A percentile compares a stretch with the other conserved stretches of the same genome.
Conservation (phyloP, 2,329 filamentous ascomycete genomes). For the Trichoderma hamatum region DNA sequence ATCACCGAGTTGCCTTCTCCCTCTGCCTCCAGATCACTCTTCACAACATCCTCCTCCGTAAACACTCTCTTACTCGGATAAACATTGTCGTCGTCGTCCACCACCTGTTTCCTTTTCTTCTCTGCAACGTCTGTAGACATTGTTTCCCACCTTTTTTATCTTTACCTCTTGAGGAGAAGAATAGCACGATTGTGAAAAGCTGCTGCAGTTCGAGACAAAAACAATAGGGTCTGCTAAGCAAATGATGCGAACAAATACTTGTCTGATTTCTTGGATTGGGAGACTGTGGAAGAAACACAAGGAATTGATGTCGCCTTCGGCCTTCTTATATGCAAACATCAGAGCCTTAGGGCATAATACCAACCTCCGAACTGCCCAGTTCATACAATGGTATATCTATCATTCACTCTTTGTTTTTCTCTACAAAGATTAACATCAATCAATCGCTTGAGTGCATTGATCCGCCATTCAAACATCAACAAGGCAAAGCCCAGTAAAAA, state of each 20-base stretch:
- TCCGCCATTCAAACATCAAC: background rate
- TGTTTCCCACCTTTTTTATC: background rate
- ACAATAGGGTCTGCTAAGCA: background rate
- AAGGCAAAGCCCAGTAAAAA: background rate
- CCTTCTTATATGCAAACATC: background rate
- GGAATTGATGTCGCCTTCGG: background rate
- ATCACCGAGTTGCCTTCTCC: background rate
- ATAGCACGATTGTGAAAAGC: background rate
- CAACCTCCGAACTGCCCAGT: background rate
- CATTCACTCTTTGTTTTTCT: background rate
- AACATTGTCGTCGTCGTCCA: background rate
- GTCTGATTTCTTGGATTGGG: background rate
- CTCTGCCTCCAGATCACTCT: background rate
- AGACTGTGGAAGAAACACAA: background rate
- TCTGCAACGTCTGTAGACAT: background rate
- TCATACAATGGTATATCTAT: background rate
- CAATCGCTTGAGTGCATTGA: background rate
- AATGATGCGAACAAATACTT: background rate
- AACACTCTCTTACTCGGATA: background rate
- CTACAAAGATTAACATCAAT: background rate
- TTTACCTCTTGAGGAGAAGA: background rate
- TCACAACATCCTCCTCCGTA: background rate
- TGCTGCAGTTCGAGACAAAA: background rate
- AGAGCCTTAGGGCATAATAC: background rate
- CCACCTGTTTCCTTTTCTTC: background rate